A percentile compares a stretch with the other conserved stretches of the same genome.
Conservation (phyloP, 1,284 basidiomycete species). For the Ceratobasidium sp. region DNA sequence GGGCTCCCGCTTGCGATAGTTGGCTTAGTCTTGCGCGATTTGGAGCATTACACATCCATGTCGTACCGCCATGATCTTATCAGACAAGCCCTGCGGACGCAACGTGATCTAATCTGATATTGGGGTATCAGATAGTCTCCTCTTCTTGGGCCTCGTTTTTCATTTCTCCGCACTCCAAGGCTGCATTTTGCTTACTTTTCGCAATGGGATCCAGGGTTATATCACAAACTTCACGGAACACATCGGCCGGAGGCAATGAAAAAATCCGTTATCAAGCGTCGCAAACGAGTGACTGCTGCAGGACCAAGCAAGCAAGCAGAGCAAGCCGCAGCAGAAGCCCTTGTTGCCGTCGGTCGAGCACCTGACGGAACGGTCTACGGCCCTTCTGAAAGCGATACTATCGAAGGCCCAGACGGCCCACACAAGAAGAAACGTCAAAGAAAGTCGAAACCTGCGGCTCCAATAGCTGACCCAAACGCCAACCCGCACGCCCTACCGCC, state of each 20-base stretch:
- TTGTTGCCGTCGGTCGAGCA: conserved; percentile 73
- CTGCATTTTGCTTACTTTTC: conserved; percentile 37
- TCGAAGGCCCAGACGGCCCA: conserved; percentile 51
- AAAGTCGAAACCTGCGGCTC: conserved; percentile 50
- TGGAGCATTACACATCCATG: not conserved
- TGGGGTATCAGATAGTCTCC: conserved; percentile 22
- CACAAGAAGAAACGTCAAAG: conserved; percentile 44
- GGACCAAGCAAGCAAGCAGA: conserved; percentile 61
- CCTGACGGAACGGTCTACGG: conserved; percentile 47
- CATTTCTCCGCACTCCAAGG: not conserved
- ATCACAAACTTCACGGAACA: conserved; percentile 97
- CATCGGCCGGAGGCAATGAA: conserved; percentile 98
- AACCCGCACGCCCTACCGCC: conserved; percentile 3
- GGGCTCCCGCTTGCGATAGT: not conserved
- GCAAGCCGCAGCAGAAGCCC: conserved; percentile 81
- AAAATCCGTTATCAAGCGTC: conserved; percentile 97
- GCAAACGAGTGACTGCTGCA: conserved; percentile 91
- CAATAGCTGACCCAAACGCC: conserved; percentile 8
- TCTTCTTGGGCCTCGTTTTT: conserved; percentile 21
- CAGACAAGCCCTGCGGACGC: conserved; percentile 13
- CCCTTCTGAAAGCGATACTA: conserved; percentile 42
- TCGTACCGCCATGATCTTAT: conserved; percentile 14
- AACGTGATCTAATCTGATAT: conserved; percentile 34
- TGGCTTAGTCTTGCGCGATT: conserved; percentile 3
- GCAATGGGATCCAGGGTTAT: conserved; percentile 70